Conservation (phyloP, 441 rosid genomes). For the Corymbia citriodora region DNA sequence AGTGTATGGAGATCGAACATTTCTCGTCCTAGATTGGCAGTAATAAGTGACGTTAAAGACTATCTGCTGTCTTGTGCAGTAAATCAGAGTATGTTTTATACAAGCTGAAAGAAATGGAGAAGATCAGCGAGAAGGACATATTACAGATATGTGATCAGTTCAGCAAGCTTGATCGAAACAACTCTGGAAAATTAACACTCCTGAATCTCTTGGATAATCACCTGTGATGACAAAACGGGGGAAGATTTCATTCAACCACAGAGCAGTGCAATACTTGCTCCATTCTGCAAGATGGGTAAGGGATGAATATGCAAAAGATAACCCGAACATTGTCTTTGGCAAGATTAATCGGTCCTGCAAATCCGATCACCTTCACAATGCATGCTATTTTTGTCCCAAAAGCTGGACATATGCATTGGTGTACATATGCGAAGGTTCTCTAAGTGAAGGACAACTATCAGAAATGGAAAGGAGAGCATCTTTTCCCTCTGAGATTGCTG, state of each 20-base stretch:
- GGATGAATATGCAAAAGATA: background rate
- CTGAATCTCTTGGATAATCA: background rate
- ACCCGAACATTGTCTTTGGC: background rate
- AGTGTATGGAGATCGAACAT: background rate
- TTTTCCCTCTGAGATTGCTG: background rate
- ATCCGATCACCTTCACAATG: background rate
- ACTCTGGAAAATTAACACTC: background rate
- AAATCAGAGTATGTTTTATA: background rate
- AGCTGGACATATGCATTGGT: background rate
- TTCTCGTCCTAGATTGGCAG: background rate
- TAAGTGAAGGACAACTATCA: background rate
- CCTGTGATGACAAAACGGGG: background rate
- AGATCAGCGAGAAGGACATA: background rate
- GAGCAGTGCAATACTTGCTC: background rate
- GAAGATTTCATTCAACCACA: background rate
- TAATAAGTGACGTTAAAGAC: background rate
- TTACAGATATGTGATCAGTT: background rate
- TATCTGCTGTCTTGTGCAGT: background rate
- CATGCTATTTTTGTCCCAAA: background rate
- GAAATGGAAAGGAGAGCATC: background rate
- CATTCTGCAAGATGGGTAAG: background rate
- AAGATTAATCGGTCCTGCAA: background rate
- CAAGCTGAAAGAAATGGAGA: conserved; percentile 4
- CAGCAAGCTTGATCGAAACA: background rate
- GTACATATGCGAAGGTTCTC: background rate